Evolutionary conservation across 2,329 filamentous ascomycete genomes (phyloP).

Genomic region (Dactylellina haptotyla): DNA sequence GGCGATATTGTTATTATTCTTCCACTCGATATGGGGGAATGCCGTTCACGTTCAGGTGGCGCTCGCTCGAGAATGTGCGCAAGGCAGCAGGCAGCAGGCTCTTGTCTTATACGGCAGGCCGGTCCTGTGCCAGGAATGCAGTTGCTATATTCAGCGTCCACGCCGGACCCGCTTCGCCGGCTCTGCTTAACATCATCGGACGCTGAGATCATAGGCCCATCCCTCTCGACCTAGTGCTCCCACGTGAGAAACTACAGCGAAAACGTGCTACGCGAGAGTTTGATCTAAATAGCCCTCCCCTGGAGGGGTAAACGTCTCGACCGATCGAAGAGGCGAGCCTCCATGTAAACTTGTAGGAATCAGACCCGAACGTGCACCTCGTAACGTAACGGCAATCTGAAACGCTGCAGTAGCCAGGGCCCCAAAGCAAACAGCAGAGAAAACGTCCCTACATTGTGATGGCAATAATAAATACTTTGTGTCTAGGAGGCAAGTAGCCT

Average conservation of each 20-base stretch:
- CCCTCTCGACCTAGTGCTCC: not conserved
- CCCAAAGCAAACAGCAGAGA: too few species aligned
- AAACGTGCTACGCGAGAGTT: constrained; percentile 3
- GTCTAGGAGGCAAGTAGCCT: too few species aligned
- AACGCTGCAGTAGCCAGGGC: too few species aligned
- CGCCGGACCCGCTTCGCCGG: not conserved
- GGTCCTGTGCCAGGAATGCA: not conserved
- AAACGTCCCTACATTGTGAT: too few species aligned
- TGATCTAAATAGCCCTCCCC: too few species aligned
- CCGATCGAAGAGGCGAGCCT: not conserved
- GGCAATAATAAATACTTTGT: too few species aligned
- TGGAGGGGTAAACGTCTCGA: too few species aligned
- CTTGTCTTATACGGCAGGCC: not conserved
- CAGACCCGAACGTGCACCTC: not conserved
- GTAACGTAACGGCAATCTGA: too few species aligned
- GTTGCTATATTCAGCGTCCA: not conserved
- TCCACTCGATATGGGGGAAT: too few species aligned
- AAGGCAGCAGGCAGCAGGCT: not conserved
- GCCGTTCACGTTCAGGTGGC: too few species aligned
- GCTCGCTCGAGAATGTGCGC: not conserved
- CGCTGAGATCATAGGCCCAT: not conserved
- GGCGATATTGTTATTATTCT: too few species aligned
- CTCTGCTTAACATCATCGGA: not conserved
- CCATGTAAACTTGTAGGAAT: not conserved
- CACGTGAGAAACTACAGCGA: not conserved